Evolutionary conservation across 2,329 filamentous ascomycete genomes (phyloP), one percentile per base, ranked within the genome.

Genomic region (Fusarium brachygibbosum): DNA sequence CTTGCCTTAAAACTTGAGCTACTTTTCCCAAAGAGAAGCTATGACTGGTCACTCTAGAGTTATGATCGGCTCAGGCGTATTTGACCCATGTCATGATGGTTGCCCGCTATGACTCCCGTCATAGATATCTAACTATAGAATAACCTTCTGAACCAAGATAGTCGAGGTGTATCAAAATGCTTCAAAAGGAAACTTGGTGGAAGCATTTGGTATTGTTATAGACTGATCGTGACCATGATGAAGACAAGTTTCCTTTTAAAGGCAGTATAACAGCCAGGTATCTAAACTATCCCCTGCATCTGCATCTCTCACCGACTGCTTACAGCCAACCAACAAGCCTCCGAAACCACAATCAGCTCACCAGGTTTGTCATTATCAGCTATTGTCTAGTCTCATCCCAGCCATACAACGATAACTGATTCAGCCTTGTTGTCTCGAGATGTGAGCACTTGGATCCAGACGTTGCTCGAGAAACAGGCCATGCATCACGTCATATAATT

Each of bases 311-410:
- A 49, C 54, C 64, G 54, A 53, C 52, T 53, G 53, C 67, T 57
- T 49, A 68, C 42, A 70, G 38, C 63, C 67, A 70, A 70, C 63
- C 67, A 70, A 68, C 68, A 64, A 40, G 34, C 38, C 48, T 46
- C 49, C 37, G 44, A 69, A 68, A 51, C 67, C 53, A 68, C 49
- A 54, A 63, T 63, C 66, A 68, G 67, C 67, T 70, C 67, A 70
- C 40, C 50, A 68, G 53, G 53, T 31, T 70, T 62, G 49, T 44
- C 42, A 50, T 48, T 35, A 62, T 54, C 40, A 29, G 52, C 38
- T 38, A 44, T 42, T 52, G 44, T 45, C 35, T 41, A 45, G 51
- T 52, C 46, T 37, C 48, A 38, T 40, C 25, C 17, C 51, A 58
- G 51, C 38, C 51, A 58, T 31, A 29, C 12, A 50, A 50, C 32